Percentiles rank a stretch among this genome's conserved stretches.
Evolutionary conservation across 2,329 filamentous ascomycete species (phyloP).

Genomic region (Alternaria metachromatica): DNA sequence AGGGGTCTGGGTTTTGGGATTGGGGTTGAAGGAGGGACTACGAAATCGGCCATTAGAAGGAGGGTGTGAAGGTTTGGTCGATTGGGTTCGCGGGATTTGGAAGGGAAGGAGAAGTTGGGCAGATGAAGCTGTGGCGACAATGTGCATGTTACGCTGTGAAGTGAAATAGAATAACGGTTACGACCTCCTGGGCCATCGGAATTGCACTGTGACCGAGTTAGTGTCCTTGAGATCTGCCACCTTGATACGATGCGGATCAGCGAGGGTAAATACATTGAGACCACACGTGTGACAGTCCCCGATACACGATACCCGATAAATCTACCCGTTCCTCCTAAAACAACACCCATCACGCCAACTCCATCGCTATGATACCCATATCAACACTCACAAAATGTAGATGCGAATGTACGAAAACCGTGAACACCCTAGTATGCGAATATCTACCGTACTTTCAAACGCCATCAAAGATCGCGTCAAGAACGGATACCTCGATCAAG

Average conservation of each 20-base stretch:
- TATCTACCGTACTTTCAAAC: background rate
- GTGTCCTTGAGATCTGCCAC: background rate
- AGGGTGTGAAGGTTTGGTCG: background rate
- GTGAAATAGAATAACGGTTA: background rate
- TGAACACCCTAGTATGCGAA: background rate
- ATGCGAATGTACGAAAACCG: background rate
- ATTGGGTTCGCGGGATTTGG: background rate
- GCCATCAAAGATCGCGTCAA: background rate
- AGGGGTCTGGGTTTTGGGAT: background rate
- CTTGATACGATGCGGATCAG: background rate
- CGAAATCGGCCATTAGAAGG: background rate
- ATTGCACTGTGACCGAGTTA: background rate
- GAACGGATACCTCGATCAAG: slow-evolving; percentile 4
- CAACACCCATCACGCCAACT: background rate
- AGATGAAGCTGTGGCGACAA: background rate
- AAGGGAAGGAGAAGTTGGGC: background rate
- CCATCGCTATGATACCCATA: slow-evolving; percentile 7
- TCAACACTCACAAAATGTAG: background rate
- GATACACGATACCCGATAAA: background rate
- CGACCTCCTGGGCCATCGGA: too few relatives aligned
- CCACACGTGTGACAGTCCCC: background rate
- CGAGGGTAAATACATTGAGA: background rate
- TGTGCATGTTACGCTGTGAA: background rate
- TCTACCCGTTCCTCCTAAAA: background rate
- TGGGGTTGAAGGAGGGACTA: background rate